Base-by-base conservation (phyloP, 371 early-diverging fungal genomes). In the Mucor indicus region DNA sequence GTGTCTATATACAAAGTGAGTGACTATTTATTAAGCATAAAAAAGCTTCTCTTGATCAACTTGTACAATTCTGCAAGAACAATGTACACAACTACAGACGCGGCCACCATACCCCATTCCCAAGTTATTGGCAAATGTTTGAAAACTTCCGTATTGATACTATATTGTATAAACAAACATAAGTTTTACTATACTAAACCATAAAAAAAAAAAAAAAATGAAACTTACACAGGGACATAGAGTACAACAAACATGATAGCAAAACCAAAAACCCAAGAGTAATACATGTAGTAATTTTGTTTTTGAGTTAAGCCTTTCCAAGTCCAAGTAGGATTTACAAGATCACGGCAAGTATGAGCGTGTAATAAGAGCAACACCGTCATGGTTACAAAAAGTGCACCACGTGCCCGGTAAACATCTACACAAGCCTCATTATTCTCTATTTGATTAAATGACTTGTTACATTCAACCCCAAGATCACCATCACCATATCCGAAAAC, bases 31-130 rank as follows among this genome's bases (percentile, higher is more conserved):
- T n/a, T n/a, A n/a, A n/a, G n/a, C n/a, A 33, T 50, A 38, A 46
- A 50, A 33, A 52, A 35, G 23, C 15, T 55, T 33, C 67, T 48
- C 56, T 67, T 71, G 29, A 64, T 12, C 11, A 35, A 50, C 48
- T 79, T 79, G 50, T 64, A 82, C 4, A 65, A n/a, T 56, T 89
- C 90, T 20, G 79, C 77, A 17, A 86, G 23, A 12, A 65, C 48
- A 6, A 80, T 67, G 50, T 84, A 87, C n/a, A 82, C 61, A 15
- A 85, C 48, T 45, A 74, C 44, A n/a, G 83, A 73, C 6, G 72
- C 72, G 17, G 69, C 57, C 15, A 86, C 85, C 40, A 85, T 57
- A 2, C 80, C 86, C 90, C 90, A 89, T 65, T 90, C 89, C 80
- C 84, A 86, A 30, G 69, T 64, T 27, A 89, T 81, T 25, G 69